Base-by-base conservation (phyloP, 495 filamentous ascomycete species). In the Articulospora tetracladia region DNA sequence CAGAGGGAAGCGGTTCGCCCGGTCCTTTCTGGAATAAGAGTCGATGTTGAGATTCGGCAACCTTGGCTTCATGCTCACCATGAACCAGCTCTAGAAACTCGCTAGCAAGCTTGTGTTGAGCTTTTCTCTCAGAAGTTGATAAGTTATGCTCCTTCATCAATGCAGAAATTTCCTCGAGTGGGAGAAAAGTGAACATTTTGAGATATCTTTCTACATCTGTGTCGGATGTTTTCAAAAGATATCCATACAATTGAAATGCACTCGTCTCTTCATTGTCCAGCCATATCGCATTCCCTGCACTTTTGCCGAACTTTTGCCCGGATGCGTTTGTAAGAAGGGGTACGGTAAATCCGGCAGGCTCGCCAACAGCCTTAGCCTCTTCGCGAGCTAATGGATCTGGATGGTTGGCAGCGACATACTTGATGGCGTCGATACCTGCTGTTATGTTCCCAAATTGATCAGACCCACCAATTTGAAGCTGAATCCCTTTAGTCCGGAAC, bases 401-500 rank as follows among this genome's bases (percentile, higher is more conserved):
- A 54, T 81, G 74, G 53, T 77, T 83, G 48, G 81, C 83, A 30
- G 83, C 80, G 36, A 89, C 83, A 26, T 85, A 73, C 67, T 91
- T 91, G 62, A 98, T 76, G 1, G 88, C 82, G 39, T 97, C 90
- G 69, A 96, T 88, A 23, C 94, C 94, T 41, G 93, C 86, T 6
- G 95, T 78, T 61, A 99, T 97, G 70, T 99, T 99, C 60, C 94
- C 94, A 71, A 85, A 99, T 72, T 99, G 94, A 70, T 99, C 94
- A 26, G 91, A 88, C 46, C 94, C 94, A 53, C 94, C 94, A 44
- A 99, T 92, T 71, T 98, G 90, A 64, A 94, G 80, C 65, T 89
- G 87, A 10, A 89, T 77, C 7, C 79, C 82, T 25, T 81, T 78
- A 1, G 69, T 76, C 23, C 74, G 69, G 67, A 88, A 92, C 73